Evolutionary conservation across 1,284 basidiomycete species (phyloP), one percentile per base, ranked within the genome.

Genomic region (Dichomitus squalens): DNA sequence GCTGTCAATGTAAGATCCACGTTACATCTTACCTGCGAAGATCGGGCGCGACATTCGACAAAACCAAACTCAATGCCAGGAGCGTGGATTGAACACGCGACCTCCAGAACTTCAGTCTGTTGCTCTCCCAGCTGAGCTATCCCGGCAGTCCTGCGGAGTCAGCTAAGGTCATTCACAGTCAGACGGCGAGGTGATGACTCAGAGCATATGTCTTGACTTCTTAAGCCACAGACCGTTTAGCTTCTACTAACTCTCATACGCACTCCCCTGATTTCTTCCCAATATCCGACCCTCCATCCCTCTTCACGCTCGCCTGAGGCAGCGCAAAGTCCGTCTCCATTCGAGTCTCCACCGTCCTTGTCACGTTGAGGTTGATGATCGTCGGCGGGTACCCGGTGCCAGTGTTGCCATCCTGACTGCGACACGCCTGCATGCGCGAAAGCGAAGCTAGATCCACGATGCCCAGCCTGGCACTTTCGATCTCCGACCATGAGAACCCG

Each of bases 101-200:
- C 29, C 29, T 31, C 29, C 29, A 31, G 29, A 31, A 31, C 83
- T 87, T 86, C 85, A 86, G 85, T 87, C 85, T 87, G 82, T 82
- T 86, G 85, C 85, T 87, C 85, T 87, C 84, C 85, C 85, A 86
- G 82, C 85, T 87, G 85, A 87, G 85, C 85, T 85, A 85, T 74
- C 75, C 77, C 75, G 74, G 82, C 78, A n/a, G n/a, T n/a, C n/a
- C n/a, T n/a, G n/a, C n/a, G n/a, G n/a, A n/a, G n/a, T n/a, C n/a
- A n/a, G n/a, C n/a, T n/a, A n/a, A n/a, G n/a, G n/a, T n/a, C n/a
- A n/a, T n/a, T n/a, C n/a, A n/a, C n/a, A n/a, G n/a, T n/a, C n/a
- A n/a, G n/a, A n/a, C n/a, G n/a, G n/a, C n/a, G n/a, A n/a, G n/a
- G n/a, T n/a, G n/a, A n/a, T n/a, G n/a, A n/a, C n/a, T n/a, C n/a